phyloP scores from a whole-genome alignment of 2,329 filamentous ascomycete genomes.

The Fusarium duplospermum region DNA sequence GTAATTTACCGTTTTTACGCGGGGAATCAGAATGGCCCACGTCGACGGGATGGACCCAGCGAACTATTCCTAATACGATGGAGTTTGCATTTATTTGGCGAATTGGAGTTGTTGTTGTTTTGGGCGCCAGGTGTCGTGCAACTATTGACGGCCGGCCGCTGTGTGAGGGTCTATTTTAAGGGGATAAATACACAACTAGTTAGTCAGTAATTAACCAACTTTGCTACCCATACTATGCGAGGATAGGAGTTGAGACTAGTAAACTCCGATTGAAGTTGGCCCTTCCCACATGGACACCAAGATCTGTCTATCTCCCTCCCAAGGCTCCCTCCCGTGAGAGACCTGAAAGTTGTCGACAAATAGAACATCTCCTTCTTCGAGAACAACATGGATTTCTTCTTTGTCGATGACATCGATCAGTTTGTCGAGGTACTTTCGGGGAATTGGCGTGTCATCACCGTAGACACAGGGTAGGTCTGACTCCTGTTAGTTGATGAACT shows the following conservation, averaged over 20 bases:
- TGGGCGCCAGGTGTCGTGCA: neutral
- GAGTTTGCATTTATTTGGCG: neutral
- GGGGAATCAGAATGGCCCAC: neutral
- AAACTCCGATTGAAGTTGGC: constrained; percentile 4
- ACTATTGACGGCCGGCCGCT: neutral
- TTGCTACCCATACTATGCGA: neutral
- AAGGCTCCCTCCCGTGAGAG: constrained; percentile 20
- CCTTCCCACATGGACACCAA: constrained; percentile 30
- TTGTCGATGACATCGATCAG: neutral
- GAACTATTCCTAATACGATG: neutral
- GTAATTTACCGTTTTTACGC: neutral
- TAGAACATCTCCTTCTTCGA: constrained; percentile 10
- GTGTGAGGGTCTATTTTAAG: neutral
- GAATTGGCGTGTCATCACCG: neutral
- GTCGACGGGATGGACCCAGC: neutral
- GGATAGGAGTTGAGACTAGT: neutral
- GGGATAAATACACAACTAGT: neutral
- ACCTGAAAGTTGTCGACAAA: constrained; percentile 25
- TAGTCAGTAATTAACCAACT: neutral
- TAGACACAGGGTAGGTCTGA: neutral
- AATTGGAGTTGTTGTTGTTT: neutral
- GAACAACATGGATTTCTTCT: neutral
- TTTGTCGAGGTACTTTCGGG: neutral
- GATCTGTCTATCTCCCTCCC: constrained; percentile 25
- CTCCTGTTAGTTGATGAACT: neutral